Conservation (phyloP, 768 basidiomycete species). For the Serendipita indica region DNA sequence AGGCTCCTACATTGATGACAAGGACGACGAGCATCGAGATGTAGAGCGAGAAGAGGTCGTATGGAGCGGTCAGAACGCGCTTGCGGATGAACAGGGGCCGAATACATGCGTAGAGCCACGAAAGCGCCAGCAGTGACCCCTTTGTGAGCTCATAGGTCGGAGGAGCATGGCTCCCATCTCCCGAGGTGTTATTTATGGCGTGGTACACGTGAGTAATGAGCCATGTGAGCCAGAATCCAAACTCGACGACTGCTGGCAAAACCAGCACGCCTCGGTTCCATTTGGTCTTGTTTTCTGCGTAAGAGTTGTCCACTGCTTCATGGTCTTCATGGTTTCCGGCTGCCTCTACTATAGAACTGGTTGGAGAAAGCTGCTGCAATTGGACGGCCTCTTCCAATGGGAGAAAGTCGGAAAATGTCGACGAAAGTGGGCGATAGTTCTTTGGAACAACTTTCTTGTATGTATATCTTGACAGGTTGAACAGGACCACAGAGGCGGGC, state of each 20-base stretch:
- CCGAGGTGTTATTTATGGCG: too few species aligned
- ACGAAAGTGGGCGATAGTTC: not conserved
- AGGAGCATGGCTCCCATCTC: too few species aligned
- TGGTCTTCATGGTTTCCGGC: not conserved
- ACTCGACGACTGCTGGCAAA: not conserved
- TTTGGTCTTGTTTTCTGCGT: not conserved
- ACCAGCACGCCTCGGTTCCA: not conserved
- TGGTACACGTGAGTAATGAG: too few species aligned
- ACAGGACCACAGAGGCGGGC: not conserved
- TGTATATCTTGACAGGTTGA: not conserved
- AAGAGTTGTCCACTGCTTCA: not conserved
- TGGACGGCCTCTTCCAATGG: not conserved
- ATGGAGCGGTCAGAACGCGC: conserved; percentile 38
- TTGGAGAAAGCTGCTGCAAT: not conserved
- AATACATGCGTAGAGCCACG: not conserved
- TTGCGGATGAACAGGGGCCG: not conserved
- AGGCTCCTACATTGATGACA: conserved; percentile 37
- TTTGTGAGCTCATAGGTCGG: not conserved
- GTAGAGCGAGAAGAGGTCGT: conserved; percentile 49
- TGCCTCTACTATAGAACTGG: not conserved
- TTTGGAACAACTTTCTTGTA: not conserved
- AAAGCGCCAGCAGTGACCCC: not conserved
- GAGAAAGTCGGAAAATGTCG: not conserved
- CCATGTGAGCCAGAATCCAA: not conserved
- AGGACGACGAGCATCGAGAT: conserved; percentile 32